Percentiles rank a stretch among this genome's conserved stretches.
These are phyloP conservation scores for Aureobasidium sp. DNA, from an alignment of 2,329 filamentous ascomycete species.

Conservation along the genomic window DNA sequence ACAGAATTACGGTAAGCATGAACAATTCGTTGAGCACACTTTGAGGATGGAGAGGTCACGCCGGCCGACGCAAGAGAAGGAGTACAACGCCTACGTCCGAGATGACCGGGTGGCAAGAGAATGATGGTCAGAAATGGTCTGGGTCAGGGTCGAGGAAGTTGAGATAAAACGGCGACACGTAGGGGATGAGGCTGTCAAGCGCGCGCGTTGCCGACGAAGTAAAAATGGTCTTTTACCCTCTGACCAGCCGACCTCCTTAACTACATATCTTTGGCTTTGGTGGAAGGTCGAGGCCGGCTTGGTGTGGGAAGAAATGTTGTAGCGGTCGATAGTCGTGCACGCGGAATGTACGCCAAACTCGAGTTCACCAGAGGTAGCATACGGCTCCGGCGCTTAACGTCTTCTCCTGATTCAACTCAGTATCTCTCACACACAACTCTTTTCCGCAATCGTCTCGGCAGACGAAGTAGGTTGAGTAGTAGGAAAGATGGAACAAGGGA, in stretches of 20 bases:
- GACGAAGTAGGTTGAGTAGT: background rate
- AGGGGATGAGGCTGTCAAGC: conserved; percentile 12
- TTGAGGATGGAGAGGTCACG: conserved; percentile 65
- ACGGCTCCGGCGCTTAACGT: conserved; percentile 4
- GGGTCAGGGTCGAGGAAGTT: conserved; percentile 11
- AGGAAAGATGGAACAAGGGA: conserved; percentile 1
- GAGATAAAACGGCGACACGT: conserved; percentile 11
- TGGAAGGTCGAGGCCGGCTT: conserved; percentile 4
- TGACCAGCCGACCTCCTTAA: conserved; percentile 13
- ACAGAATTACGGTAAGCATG: conserved; percentile 1
- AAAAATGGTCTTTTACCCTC: background rate
- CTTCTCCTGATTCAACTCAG: conserved; percentile 3
- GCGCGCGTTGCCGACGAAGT: conserved; percentile 4
- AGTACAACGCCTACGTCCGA: background rate
- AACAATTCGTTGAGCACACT: background rate
- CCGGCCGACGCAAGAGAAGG: conserved; percentile 47
- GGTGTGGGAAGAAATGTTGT: conserved; percentile 11
- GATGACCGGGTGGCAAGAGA: conserved; percentile 9
- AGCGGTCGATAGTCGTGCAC: conserved; percentile 15
- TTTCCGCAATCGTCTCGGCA: background rate
- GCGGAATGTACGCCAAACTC: conserved; percentile 15
- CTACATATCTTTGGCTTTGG: conserved; percentile 7
- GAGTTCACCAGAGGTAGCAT: conserved; percentile 11
- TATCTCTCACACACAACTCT: background rate
- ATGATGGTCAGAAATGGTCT: conserved; percentile 1